These are phyloP conservation scores for Priceomyces fermenticarens DNA, from an alignment of 805 yeast genomes.

Conservation along the genomic window DNA sequence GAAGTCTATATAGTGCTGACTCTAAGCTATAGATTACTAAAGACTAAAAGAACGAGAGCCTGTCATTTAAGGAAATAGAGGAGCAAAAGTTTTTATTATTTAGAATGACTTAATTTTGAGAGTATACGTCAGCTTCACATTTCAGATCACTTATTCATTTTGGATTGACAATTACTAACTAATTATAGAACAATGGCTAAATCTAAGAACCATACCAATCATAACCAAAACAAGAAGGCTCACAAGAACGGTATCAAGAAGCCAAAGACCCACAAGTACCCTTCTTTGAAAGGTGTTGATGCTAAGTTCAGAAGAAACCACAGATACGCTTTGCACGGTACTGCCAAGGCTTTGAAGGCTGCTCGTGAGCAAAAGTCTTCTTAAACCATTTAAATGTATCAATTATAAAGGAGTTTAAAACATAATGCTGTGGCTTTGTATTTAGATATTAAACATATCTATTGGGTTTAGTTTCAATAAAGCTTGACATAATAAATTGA, in stretches of 20 bases:
- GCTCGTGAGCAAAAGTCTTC: slow-evolving; percentile 57
- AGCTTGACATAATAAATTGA: slow-evolving; percentile 5
- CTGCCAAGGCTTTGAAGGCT: slow-evolving; percentile 89
- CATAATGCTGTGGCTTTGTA: slow-evolving; percentile 10
- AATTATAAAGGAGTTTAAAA: slow-evolving; percentile 1
- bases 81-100: too few species aligned
- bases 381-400: slow-evolving; percentile 16
- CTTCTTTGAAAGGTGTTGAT: slow-evolving; percentile 98
- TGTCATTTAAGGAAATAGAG: too few species aligned
- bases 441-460: slow-evolving; percentile 10
- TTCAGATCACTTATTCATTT: neutral
- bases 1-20: too few species aligned
- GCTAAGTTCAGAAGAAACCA: slow-evolving; percentile 99
- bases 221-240: slow-evolving; percentile 99
- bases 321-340: slow-evolving; percentile 98
- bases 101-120: too few species aligned
- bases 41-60: too few species aligned
- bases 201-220: slow-evolving; percentile 99
- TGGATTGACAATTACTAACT: slow-evolving; percentile 1
- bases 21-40: too few species aligned
- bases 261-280: slow-evolving; percentile 97
- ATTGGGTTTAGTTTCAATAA: slow-evolving; percentile 14
- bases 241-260: slow-evolving; percentile 99
- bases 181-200: slow-evolving; percentile 72
- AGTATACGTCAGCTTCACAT: too few species aligned